Base-by-base conservation (phyloP, 1,284 basidiomycete genomes). In the Apiotrichum sp. region DNA sequence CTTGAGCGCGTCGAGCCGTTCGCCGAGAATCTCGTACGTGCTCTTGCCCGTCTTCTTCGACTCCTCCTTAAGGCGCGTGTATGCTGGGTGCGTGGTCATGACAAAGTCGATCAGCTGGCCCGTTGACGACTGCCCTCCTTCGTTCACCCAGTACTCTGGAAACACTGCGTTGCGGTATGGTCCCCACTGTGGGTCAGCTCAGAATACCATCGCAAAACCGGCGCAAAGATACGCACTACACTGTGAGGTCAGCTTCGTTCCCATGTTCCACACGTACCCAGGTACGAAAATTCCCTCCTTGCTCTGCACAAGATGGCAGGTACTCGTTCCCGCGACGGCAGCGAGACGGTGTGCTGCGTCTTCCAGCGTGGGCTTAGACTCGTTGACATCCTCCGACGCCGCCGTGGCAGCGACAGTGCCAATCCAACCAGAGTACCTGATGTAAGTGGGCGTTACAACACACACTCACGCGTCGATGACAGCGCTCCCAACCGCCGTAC, bases 101-200 rank as follows among this genome's bases (percentile, higher is more conserved):
- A 96, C 86, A 71, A 96, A 97, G 69, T 98, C 92, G 62, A 97
- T 93, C 31, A 97, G 81, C 86, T 89, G 93, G n/a, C 95, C 96
- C 0, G 95, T 98, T 0, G 93, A 95, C 16, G 92, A 96, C 76
- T 98, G 95, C 0, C 95, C 95, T 42, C 95, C 95, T 77, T 98
- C 95, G 69, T 96, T 98, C 92, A 98, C 97, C 96, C 95, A 93
- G 86, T 88, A 92, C 11, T 86, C 91, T 33, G 87, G 87, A 78
- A 98, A 96, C 32, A 95, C 82, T 14, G 76, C 76, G 61, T 77
- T 76, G 77, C 86, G 88, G 78, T 98, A 98, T 0, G 95, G 96
- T 0, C 95, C 95, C 95, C 95, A 98, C 44, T 73, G 48, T 34
- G 38, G 16, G 41, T 32, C 8, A 49, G 41, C 43, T 40, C 22